phyloP scores from a whole-genome alignment of 208 protist species.

The Trypanosoma avium region DNA sequence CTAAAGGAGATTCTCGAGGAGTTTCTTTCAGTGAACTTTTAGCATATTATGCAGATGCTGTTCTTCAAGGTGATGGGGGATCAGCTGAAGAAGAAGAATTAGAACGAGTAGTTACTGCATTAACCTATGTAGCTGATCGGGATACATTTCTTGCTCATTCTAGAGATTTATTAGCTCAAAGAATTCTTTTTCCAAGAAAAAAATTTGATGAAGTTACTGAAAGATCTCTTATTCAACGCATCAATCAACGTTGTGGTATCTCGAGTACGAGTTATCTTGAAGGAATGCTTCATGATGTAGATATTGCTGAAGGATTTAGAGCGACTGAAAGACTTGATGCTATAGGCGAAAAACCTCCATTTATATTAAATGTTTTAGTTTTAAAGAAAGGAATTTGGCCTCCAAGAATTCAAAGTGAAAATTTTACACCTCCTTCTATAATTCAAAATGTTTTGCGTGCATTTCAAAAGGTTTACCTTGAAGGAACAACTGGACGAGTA shows the following conservation, averaged over 20 bases:
- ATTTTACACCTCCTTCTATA: conserved; percentile 25
- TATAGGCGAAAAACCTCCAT: conserved; percentile 29
- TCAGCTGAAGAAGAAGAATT: conserved; percentile 41
- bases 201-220: conserved; percentile 66
- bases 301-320: conserved; percentile 48
- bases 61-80: conserved; percentile 52
- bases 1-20: conserved; percentile 14
- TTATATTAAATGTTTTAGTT: conserved; percentile 58
- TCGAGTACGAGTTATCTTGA: conserved; percentile 78
- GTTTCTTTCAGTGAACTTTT: conserved; percentile 78
- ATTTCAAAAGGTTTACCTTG: conserved; percentile 64
- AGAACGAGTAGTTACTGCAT: conserved; percentile 53
- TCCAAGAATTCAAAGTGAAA: conserved; percentile 38
- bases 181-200: conserved; percentile 71
- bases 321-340: conserved; percentile 42
- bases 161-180: conserved; percentile 73
- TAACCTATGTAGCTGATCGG: conserved; percentile 73
- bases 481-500: conserved; percentile 51
- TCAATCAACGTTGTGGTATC: conserved; percentile 66
- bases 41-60: conserved; percentile 67
- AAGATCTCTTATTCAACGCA: conserved; percentile 60
- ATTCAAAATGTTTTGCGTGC: conserved; percentile 32
- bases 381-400: conserved; percentile 88
- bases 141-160: conserved; percentile 76
- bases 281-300: conserved; percentile 85